These are phyloP conservation scores for Clonostachys rosea DNA, from an alignment of 2,329 filamentous ascomycete species.

Conservation along the genomic window DNA sequence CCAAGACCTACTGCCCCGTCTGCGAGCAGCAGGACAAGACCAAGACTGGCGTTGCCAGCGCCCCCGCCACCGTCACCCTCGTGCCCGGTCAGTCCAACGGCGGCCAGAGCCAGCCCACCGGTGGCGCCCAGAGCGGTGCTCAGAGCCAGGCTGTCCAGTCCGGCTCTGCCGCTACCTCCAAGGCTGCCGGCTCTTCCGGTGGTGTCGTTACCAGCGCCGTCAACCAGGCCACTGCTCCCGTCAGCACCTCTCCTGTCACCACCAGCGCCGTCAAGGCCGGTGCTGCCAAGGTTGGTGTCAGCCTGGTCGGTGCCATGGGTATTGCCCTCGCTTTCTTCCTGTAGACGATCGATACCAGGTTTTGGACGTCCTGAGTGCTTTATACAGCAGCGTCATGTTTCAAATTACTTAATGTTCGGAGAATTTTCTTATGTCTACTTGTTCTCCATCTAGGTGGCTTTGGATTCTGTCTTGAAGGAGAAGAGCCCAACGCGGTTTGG, in stretches of 20 bases:
- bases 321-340: slow-evolving; percentile 11
- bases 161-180: too few species aligned
- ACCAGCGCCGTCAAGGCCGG: slow-evolving; percentile 4
- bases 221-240: slow-evolving; percentile 1
- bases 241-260: slow-evolving; percentile 2
- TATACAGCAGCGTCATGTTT: too few species aligned
- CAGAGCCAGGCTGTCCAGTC: too few species aligned
- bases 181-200: too few species aligned
- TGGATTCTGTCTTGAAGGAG: too few species aligned
- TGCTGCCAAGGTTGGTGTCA: slow-evolving; percentile 10
- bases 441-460: too few species aligned
- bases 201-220: not conserved
- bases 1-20: slow-evolving; percentile 9
- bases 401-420: too few species aligned
- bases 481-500: too few species aligned
- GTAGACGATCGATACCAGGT: slow-evolving; percentile 3
- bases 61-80: not conserved
- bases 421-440: too few species aligned
- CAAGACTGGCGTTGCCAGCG: not conserved
- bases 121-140: not conserved
- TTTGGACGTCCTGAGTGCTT: not conserved
- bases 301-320: slow-evolving; percentile 10
- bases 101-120: slow-evolving; percentile 3
- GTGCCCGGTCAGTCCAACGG: not conserved
- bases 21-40: too few species aligned